A percentile compares a stretch with the other conserved stretches of the same genome.
phyloP scores from a whole-genome alignment of 1,284 basidiomycete species.

The Apiotrichum sp. region DNA sequence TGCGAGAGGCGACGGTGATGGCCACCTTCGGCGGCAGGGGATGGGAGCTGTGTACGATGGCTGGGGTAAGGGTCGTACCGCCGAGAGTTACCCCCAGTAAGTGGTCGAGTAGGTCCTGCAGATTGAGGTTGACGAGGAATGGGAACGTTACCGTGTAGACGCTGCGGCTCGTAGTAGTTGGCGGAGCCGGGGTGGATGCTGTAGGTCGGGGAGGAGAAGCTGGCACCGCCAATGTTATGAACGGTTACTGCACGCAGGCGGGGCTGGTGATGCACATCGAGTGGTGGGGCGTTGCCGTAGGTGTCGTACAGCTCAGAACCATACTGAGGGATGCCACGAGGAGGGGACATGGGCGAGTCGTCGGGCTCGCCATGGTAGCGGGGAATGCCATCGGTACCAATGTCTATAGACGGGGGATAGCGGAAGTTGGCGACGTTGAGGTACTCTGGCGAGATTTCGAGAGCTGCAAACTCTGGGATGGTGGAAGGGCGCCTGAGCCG shows the following conservation, averaged over 20 bases:
- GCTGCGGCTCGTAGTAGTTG: slow-evolving; percentile 10
- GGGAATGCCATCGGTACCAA: slow-evolving; percentile 71
- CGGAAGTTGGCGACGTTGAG: slow-evolving; percentile 85
- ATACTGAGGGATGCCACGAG: slow-evolving; percentile 5
- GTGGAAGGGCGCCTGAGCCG: slow-evolving; percentile 81
- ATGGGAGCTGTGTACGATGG: background rate
- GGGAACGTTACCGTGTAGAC: slow-evolving; percentile 2
- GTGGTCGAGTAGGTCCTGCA: slow-evolving; percentile 9
- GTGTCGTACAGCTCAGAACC: slow-evolving; percentile 13
- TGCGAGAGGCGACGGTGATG: slow-evolving; percentile 15
- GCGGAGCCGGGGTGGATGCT: slow-evolving; percentile 4
- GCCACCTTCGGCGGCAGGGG: slow-evolving; percentile 2
- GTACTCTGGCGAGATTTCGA: slow-evolving; percentile 82
- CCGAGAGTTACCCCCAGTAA: slow-evolving; percentile 1
- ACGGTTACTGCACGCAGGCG: slow-evolving; percentile 13
- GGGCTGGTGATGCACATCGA: slow-evolving; percentile 13
- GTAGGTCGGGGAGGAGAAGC: slow-evolving; percentile 4
- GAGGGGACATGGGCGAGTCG: slow-evolving; percentile 12
- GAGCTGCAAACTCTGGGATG: slow-evolving; percentile 74
- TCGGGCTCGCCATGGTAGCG: slow-evolving; percentile 55
- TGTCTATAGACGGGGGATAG: slow-evolving; percentile 78
- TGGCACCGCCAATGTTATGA: background rate
- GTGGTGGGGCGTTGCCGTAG: slow-evolving; percentile 1
- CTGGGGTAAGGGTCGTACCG: slow-evolving; percentile 17
- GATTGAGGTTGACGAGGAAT: background rate